A percentile compares a stretch with the other conserved stretches of the same genome.
Evolutionary conservation across 139 green algal species (phyloP).

Genomic region (Haematococcus lacustris): DNA sequence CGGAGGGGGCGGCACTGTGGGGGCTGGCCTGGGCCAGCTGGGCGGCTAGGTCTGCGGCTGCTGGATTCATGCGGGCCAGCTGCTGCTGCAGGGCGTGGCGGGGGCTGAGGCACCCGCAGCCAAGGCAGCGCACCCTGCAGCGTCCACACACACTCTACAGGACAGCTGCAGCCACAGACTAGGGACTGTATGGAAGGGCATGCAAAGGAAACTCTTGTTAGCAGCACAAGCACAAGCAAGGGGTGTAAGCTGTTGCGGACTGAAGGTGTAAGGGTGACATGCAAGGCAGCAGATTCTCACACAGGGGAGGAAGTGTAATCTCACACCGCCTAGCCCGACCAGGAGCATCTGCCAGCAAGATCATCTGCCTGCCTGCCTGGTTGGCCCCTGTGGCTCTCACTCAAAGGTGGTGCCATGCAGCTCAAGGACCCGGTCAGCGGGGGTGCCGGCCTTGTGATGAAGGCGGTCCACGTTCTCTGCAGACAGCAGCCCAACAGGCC

Average conservation of each 20-base stretch:
- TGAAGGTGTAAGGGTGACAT: background rate
- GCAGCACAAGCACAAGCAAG: constrained; percentile 1
- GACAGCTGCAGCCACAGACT: background rate
- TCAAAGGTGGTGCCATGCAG: constrained; percentile 90
- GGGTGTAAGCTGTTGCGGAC: background rate
- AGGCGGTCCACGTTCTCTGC: constrained; percentile 98
- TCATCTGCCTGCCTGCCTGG: background rate
- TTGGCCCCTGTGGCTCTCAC: constrained; percentile 29
- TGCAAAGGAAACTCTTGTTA: background rate
- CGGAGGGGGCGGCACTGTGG: no score
- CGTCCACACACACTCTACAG: background rate
- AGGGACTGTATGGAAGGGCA: background rate
- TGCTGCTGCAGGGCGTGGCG: constrained; percentile 50
- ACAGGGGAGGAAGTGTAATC: background rate
- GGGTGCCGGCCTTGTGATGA: constrained; percentile 59
- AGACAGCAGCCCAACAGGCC: no score
- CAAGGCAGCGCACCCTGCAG: constrained; percentile 21
- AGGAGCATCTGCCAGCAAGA: background rate
- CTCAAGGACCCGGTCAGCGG: constrained; percentile 60
- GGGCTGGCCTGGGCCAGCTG: constrained; percentile 7
- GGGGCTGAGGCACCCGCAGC: constrained; percentile 40
- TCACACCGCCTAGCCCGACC: background rate
- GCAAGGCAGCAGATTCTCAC: background rate
- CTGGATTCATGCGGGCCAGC: constrained; percentile 61
- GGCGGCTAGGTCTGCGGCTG: constrained; percentile 27